Evolutionary conservation across 495 filamentous ascomycete species (phyloP), one percentile per base, ranked within the genome.

Genomic region (Bathelium albidoporum): DNA sequence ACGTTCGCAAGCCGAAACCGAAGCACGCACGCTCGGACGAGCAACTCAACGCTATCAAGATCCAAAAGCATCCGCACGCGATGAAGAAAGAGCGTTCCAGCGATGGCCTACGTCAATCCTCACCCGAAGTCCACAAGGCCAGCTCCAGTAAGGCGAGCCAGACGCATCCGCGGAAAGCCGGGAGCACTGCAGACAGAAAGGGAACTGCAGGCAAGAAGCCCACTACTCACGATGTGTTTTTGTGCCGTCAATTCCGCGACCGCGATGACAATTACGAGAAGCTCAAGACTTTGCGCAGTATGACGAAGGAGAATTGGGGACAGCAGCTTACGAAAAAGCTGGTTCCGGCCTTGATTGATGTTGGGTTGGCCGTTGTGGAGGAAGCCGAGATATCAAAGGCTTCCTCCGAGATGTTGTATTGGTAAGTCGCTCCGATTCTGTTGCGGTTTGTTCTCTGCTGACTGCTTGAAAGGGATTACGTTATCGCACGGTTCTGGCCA

Each of bases 31-130:
- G 49, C 22, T 55, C 49, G 24, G 49, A 55, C 20, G 49, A 55
- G 24, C 49, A 55, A 16, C 49, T 55, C 49, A 55, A 55, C 2
- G 49, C 49, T 9, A 55, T 55, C 49, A 55, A 55, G 20, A 55
- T 55, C 2, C 49, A 55, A 2, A 55, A 55, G 24, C 49, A 29
- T 16, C 29, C 49, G 22, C 49, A 55, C 24, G 5, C 16, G 5
- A 28, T 55, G 49, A 55, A 55, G 24, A 55, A 55, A 7, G 49
- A 55, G 9, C 49, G 24, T 29, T 55, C 49, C 0, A 28, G 22
- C 7, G 49, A 26, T 3, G 49, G 49, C 20, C 49, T 3, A 9
- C 49, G 49, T 55, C 49, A 24, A 0, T 9, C 9, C 22, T 55
- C 49, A 10, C 5, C 49, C 20, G 24, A 55, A 16, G 2, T 26